phyloP scores from a whole-genome alignment of 2,329 filamentous ascomycete species.

The Curvularia lunata region DNA sequence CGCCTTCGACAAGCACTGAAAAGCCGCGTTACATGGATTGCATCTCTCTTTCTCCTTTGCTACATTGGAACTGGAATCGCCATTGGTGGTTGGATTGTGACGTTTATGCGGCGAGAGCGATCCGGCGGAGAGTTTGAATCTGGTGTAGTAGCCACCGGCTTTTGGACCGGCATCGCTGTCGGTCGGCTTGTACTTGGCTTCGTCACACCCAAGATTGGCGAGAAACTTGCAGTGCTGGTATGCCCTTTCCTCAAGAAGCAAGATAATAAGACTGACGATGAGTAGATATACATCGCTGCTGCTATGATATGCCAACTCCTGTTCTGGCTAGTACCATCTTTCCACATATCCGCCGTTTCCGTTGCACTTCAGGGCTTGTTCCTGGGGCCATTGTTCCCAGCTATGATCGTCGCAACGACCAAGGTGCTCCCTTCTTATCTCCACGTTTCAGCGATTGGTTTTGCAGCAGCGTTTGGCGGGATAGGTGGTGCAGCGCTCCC shows the following conservation, averaged over 20 bases:
- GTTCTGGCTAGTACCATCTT: conserved; percentile 82
- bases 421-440: conserved; percentile 75
- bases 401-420: conserved; percentile 73
- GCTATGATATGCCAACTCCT: conserved; percentile 71
- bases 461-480: conserved; percentile 78
- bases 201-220: conserved; percentile 74
- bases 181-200: conserved; percentile 78
- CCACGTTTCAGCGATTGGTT: conserved; percentile 79
- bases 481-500: conserved; percentile 71
- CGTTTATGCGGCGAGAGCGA: conserved; percentile 79
- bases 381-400: conserved; percentile 79
- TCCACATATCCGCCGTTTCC: conserved; percentile 74
- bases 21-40: conserved; percentile 67
- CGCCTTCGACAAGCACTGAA: conserved; percentile 56
- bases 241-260: neutral
- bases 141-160: conserved; percentile 78
- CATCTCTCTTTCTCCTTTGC: conserved; percentile 72
- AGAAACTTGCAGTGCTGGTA: conserved; percentile 63
- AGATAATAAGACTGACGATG: neutral
- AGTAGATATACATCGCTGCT: conserved; percentile 66
- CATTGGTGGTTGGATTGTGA: conserved; percentile 78
- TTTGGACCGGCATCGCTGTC: conserved; percentile 82
- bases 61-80: conserved; percentile 80
- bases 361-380: conserved; percentile 79
- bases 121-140: conserved; percentile 67